Evolutionary conservation across 352 stramenopile genomes (phyloP).

Genomic region (Pythium dissimile): DNA sequence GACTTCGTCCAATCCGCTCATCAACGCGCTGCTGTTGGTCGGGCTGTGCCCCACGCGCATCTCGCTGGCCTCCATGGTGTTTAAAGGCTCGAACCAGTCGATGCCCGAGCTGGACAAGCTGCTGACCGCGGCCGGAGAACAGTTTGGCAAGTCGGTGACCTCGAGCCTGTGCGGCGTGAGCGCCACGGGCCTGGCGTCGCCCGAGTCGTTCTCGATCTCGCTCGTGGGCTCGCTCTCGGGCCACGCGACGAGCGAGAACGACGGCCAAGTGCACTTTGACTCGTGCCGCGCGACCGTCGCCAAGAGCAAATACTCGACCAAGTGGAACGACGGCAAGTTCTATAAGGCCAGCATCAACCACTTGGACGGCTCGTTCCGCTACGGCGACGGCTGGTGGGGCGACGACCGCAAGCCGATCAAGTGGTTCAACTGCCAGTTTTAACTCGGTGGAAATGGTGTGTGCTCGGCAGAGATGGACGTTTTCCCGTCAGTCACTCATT

Average conservation of each 20-base stretch:
- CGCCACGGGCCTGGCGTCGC: constrained; percentile 17
- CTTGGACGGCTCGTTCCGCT: constrained; percentile 24
- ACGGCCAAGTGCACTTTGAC: constrained; percentile 31
- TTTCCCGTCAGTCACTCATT: neutral
- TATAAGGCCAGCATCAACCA: constrained; percentile 44
- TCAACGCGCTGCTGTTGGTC: constrained; percentile 8
- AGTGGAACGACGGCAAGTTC: constrained; percentile 14
- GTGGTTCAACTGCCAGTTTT: constrained; percentile 45
- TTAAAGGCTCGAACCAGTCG: constrained; percentile 7
- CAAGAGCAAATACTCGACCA: constrained; percentile 12
- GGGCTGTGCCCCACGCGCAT: constrained; percentile 7
- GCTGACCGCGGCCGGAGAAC: constrained; percentile 1
- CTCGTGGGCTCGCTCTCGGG: constrained; percentile 18
- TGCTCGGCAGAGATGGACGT: no score
- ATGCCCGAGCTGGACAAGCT: constrained; percentile 7
- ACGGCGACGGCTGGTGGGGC: constrained; percentile 34
- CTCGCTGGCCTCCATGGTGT: constrained; percentile 1
- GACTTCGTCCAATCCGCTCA: constrained; percentile 1
- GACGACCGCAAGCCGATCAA: constrained; percentile 39
- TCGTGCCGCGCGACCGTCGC: constrained; percentile 21
- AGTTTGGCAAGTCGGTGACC: constrained; percentile 4
- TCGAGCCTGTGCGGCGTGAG: constrained; percentile 31
- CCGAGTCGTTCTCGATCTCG: constrained; percentile 17
- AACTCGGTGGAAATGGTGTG: neutral
- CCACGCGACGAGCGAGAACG: constrained; percentile 26